Percentiles rank a stretch among this genome's conserved stretches.
These are phyloP conservation scores for Moringa oleifera DNA, from an alignment of 345 rosid genomes.

Conservation along the genomic window DNA sequence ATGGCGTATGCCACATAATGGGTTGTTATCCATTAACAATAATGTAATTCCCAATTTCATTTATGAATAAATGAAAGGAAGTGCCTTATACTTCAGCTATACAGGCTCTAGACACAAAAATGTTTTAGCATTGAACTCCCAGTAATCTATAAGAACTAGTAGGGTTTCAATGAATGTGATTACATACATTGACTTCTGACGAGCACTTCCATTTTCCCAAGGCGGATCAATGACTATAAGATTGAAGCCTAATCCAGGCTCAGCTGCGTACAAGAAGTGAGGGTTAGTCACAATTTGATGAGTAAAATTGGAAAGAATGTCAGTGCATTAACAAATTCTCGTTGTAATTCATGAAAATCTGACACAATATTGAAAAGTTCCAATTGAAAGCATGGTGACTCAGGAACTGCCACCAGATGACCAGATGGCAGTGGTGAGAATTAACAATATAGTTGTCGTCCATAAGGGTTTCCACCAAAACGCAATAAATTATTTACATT, in stretches of 20 bases:
- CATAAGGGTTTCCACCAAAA: background rate
- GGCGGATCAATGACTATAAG: conserved; percentile 87
- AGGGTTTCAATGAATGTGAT: conserved; percentile 4
- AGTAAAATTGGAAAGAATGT: background rate
- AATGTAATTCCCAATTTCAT: too few relatives aligned
- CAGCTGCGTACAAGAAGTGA: conserved; percentile 44
- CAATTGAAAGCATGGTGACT: background rate
- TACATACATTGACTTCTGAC: conserved; percentile 62
- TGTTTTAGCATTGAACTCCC: background rate
- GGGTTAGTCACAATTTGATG: background rate
- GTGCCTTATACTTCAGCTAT: background rate
- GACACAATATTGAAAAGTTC: background rate
- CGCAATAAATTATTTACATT: background rate
- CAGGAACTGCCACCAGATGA: background rate
- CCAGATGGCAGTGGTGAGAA: background rate
- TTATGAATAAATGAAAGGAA: background rate
- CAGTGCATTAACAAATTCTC: background rate
- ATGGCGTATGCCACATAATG: too few relatives aligned
- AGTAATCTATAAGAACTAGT: background rate
- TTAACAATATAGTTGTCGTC: background rate
- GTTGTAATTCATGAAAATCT: background rate
- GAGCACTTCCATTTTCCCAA: conserved; percentile 92
- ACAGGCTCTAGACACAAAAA: background rate
- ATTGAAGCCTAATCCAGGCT: conserved; percentile 48
- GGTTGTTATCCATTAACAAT: too few relatives aligned